Evolutionary conservation across 176 grass and related monocot species (phyloP).

Genomic region (Eremochloa ophiuroides): DNA sequence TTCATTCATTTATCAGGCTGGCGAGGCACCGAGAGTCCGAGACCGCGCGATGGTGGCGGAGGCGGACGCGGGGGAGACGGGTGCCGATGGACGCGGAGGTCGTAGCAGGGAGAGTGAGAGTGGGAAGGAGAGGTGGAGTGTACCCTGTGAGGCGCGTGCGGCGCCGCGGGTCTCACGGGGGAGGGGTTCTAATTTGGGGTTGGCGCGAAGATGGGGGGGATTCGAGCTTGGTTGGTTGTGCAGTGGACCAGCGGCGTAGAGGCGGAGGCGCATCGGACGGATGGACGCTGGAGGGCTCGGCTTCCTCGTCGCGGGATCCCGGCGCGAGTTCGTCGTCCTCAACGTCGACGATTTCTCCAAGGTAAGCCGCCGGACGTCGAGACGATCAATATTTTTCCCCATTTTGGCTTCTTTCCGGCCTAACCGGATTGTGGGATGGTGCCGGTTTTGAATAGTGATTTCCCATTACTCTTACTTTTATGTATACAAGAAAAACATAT

Average conservation of each 20-base stretch:
- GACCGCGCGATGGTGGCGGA: not conserved
- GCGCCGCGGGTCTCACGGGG: conserved; percentile 19
- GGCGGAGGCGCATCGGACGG: conserved; percentile 14
- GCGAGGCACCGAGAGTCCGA: not conserved
- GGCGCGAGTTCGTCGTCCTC: conserved; percentile 32
- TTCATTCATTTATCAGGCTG: not conserved
- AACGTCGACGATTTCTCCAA: conserved; percentile 31
- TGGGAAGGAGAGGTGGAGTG: conserved; percentile 4
- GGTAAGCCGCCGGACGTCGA: not conserved
- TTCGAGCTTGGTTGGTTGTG: conserved; percentile 17
- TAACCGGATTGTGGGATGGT: no score
- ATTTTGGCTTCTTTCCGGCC: not conserved
- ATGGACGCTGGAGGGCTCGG: conserved; percentile 32
- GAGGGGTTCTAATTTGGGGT: conserved; percentile 19
- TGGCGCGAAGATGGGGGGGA: conserved; percentile 16
- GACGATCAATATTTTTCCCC: not conserved
- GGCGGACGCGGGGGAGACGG: not conserved
- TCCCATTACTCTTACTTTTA: no score
- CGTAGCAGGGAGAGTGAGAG: not conserved
- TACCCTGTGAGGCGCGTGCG: not conserved
- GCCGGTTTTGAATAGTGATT: not conserved
- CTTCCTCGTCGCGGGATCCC: conserved; percentile 30
- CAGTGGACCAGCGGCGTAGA: not conserved
- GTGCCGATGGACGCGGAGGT: not conserved
- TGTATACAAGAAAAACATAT: not conserved